phyloP scores from a whole-genome alignment of 768 basidiomycete species.

The Auricularia heimuer region DNA sequence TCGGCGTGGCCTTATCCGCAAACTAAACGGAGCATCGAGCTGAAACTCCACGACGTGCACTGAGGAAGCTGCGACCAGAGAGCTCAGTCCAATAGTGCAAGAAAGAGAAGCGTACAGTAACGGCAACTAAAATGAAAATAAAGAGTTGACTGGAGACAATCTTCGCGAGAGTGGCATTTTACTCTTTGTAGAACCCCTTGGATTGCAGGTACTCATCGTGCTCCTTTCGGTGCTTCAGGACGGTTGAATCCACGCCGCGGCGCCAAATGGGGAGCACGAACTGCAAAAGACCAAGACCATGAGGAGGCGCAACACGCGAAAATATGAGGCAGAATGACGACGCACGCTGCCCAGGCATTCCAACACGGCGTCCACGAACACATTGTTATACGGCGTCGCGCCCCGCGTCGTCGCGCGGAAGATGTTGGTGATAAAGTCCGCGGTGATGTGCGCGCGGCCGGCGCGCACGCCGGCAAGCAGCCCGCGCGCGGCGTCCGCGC shows the following conservation, averaged over 20 bases:
- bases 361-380: constrained; percentile 44
- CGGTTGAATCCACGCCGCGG: constrained; percentile 36
- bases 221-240: constrained; percentile 35
- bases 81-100: too few species aligned
- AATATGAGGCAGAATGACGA: not conserved
- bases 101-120: too few species aligned
- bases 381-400: constrained; percentile 47
- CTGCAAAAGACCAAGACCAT: constrained; percentile 23
- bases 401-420: constrained; percentile 64
- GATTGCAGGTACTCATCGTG: constrained; percentile 35
- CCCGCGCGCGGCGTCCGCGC: constrained; percentile 51
- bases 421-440: constrained; percentile 54
- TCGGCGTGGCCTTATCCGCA: too few species aligned
- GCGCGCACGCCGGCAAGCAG: constrained; percentile 58
- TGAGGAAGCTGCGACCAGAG: too few species aligned
- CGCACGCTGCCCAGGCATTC: constrained; percentile 35
- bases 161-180: not conserved
- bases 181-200: constrained; percentile 30
- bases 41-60: too few species aligned
- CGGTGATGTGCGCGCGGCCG: constrained; percentile 66
- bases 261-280: constrained; percentile 46
- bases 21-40: too few species aligned
- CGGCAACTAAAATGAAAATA: too few species aligned
- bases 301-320: constrained; percentile 8
- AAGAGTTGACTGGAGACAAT: too few species aligned